These are phyloP conservation scores for Camelina sativa DNA, from an alignment of 345 rosid species.

Conservation along the genomic window DNA sequence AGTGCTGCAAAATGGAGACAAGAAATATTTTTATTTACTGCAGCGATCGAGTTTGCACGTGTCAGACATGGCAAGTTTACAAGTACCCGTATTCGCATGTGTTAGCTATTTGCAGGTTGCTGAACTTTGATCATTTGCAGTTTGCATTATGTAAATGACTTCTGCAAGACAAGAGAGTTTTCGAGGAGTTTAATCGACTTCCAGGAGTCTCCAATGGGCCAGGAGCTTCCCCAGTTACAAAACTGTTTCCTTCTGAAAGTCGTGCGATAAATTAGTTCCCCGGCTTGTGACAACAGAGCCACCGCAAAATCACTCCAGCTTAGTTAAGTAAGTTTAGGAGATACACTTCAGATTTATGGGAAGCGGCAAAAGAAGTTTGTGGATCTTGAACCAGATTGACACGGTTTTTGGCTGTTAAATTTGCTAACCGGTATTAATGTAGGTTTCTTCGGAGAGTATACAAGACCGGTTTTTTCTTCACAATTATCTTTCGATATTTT, in stretches of 20 bases:
- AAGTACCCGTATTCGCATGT: slow-evolving; percentile 9
- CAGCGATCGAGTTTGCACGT: background rate
- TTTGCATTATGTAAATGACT: slow-evolving; percentile 19
- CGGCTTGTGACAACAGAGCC: background rate
- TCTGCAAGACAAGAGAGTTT: background rate
- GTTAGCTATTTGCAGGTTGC: slow-evolving; percentile 13
- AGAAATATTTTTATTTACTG: background rate
- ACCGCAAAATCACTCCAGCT: background rate
- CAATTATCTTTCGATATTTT: no score
- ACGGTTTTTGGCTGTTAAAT: no score
- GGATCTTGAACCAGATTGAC: no score
- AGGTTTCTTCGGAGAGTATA: no score
- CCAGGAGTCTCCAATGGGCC: slow-evolving; percentile 15
- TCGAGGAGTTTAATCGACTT: background rate
- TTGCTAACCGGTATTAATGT: no score
- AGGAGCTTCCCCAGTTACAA: background rate
- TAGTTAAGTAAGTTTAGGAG: no score
- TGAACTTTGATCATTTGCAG: slow-evolving; percentile 15
- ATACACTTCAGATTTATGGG: background rate
- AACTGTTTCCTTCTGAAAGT: slow-evolving; percentile 10
- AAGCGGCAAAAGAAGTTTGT: background rate
- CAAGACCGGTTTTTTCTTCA: no score
- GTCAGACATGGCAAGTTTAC: background rate
- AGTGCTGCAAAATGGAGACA: background rate
- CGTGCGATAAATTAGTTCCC: background rate